Evolutionary conservation across 352 stramenopile genomes (phyloP), one percentile per base, ranked within the genome.

Genomic region (Globisporangium recalcitrans): DNA sequence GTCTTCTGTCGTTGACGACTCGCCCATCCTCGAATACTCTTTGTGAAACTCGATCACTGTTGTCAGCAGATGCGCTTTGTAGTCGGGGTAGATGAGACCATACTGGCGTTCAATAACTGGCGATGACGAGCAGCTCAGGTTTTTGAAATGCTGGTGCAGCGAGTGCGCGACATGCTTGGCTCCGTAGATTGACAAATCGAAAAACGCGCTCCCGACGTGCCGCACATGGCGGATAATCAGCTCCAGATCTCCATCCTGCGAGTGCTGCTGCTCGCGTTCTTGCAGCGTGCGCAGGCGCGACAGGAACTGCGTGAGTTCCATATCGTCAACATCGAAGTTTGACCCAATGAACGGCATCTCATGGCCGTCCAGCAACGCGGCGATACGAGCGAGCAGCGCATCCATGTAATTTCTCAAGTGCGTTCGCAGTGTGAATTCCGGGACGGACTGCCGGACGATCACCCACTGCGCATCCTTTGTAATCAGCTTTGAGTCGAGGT

Each of bases 401-500:
- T 77, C 64, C 14, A 82, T 70, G 47, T 85, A 87, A 9, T 52
- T 65, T 46, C 78, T 83, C 5, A 87, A 70, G 14, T 68, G 72
- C 6, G 63, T 22, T 3, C 76, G 67, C 9, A 93, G 69, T 34
- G 62, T 73, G 21, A 52, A 58, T 49, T 84, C 80, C 1, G 62
- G 51, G 1, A 57, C 29, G 10, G 67, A 72, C 60, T 82, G 70
- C 24, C 81, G 42, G 4, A 88, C 77, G 1, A 73, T 69, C 1
- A 80, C 60, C 78, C 82, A 93, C 55, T 88, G 59, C 2, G 78
- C 82, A 22, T 87, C 65, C 31, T 91, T 88, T 8, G 73, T 70
- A 19, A 81, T 74, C 21, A 88, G 74, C 44, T 63, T 81, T 22
- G 64, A 52, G 32, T 86, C 69, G 34, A 78, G 54, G 19, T 85